phyloP scores from a whole-genome alignment of 1,284 basidiomycete genomes.

The Cutaneotrichosporon dermatis region DNA sequence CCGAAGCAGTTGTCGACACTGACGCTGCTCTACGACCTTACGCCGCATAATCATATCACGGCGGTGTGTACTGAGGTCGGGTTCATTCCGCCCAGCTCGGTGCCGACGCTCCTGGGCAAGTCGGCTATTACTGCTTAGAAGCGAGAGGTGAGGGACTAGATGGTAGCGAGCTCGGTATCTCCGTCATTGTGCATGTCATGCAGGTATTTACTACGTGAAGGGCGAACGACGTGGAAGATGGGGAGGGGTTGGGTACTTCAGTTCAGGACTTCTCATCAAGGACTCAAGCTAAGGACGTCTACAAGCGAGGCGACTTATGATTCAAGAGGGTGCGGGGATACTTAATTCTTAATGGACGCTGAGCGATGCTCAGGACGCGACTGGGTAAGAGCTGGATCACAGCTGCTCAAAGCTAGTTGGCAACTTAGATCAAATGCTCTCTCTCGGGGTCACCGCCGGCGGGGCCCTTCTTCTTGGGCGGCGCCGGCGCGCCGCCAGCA shows the following conservation, averaged over 20 bases:
- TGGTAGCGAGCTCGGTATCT: too few relatives aligned
- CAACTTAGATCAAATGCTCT: too few relatives aligned
- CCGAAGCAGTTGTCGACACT: slow-evolving; percentile 59
- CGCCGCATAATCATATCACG: slow-evolving; percentile 81
- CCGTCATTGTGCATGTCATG: neutral
- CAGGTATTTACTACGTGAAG: neutral
- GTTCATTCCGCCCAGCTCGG: slow-evolving; percentile 71
- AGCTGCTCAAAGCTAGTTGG: too few relatives aligned
- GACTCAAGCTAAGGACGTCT: too few relatives aligned
- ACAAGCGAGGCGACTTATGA: too few relatives aligned
- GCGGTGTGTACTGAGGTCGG: slow-evolving; percentile 90
- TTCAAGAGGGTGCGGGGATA: too few relatives aligned
- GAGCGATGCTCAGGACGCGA: too few relatives aligned
- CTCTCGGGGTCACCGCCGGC: too few relatives aligned
- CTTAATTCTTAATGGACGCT: too few relatives aligned
- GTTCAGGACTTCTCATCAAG: too few relatives aligned
- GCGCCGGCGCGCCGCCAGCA: neutral
- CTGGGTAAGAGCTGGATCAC: too few relatives aligned
- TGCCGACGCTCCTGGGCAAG: slow-evolving; percentile 51
- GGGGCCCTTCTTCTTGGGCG: neutral
- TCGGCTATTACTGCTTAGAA: neutral
- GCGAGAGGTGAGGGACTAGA: too few relatives aligned
- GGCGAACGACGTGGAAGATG: neutral
- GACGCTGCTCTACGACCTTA: slow-evolving; percentile 85
- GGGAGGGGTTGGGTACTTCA: neutral